Evolutionary conservation across 73 alveolate species (phyloP).

Genomic region (Blepharisma stoltei): DNA sequence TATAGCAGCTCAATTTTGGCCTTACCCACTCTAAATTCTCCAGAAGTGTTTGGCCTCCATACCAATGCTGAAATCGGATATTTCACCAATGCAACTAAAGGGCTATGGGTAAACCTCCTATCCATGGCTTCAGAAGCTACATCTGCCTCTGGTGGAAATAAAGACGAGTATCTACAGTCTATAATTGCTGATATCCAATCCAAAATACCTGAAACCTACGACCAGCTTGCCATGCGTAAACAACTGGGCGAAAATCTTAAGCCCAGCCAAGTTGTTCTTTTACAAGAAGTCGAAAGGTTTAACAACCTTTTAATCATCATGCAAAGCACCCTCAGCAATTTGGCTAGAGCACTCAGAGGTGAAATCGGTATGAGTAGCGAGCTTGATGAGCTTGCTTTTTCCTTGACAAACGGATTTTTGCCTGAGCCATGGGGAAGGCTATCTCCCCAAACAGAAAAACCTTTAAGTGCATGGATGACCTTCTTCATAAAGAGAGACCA

Average conservation of each 20-base stretch:
- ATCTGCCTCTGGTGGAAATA: constrained; percentile 70
- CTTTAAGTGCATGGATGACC: constrained; percentile 96
- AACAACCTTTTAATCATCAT: constrained; percentile 86
- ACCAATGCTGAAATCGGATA: constrained; percentile 93
- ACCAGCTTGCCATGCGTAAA: constrained; percentile 49
- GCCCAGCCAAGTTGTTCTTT: constrained; percentile 95
- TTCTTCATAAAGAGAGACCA: constrained; percentile 90
- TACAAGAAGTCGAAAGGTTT: constrained; percentile 97
- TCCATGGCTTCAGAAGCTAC: constrained; percentile 87
- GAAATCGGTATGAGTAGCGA: constrained; percentile 94
- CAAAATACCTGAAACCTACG: constrained; percentile 76
- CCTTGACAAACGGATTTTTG: constrained; percentile 91
- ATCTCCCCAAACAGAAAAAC: constrained; percentile 98
- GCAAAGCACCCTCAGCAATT: constrained; percentile 78
- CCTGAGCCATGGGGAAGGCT: constrained; percentile 89
- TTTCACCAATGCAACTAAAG: constrained; percentile 95
- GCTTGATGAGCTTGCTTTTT: constrained; percentile 79
- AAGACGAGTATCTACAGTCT: constrained; percentile 72
- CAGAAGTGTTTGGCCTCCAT: constrained; percentile 91
- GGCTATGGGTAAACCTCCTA: constrained; percentile 85
- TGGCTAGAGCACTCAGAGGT: constrained; percentile 91
- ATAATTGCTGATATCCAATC: constrained; percentile 70
- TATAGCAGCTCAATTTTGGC: constrained; percentile 63
- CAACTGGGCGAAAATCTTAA: constrained; percentile 74
- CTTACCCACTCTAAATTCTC: constrained; percentile 76